These are phyloP conservation scores for Linnemannia elongata DNA, from an alignment of 192 early-diverging fungal genomes.

Conservation along the genomic window DNA sequence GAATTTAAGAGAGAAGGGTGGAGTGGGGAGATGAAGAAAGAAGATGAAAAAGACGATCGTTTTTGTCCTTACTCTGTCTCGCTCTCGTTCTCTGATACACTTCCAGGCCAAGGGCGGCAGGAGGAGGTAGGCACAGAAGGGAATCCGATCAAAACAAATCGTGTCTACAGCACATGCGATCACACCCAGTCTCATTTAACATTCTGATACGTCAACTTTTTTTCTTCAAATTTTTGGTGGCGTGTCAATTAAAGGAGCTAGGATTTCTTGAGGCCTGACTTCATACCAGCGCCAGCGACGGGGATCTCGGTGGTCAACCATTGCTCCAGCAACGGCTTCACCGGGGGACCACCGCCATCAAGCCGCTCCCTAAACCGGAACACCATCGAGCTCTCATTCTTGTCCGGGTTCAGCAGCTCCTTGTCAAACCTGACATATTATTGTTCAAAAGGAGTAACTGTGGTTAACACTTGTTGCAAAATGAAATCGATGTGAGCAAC, in stretches of 20 bases:
- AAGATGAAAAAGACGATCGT: neutral
- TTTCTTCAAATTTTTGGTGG: neutral
- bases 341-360: conserved; percentile 48
- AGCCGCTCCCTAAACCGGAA: conserved; percentile 50
- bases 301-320: conserved; percentile 52
- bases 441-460: neutral
- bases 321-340: conserved; percentile 50
- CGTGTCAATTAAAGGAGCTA: neutral
- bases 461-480: no score
- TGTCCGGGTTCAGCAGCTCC: conserved; percentile 58
- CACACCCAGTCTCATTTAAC: neutral
- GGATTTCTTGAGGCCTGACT: neutral
- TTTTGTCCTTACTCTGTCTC: neutral
- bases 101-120: no score
- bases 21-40: neutral
- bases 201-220: neutral
- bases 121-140: no score
- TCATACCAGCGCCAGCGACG: conserved; percentile 9
- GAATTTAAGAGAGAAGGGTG: conserved; percentile 5
- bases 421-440: conserved; percentile 47
- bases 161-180: neutral
- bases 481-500: neutral
- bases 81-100: no score
- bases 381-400: conserved; percentile 51
- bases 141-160: conserved; percentile 12